Evolutionary conservation across 2,329 filamentous ascomycete species (phyloP).

Genomic region (Monilinia fructicola): DNA sequence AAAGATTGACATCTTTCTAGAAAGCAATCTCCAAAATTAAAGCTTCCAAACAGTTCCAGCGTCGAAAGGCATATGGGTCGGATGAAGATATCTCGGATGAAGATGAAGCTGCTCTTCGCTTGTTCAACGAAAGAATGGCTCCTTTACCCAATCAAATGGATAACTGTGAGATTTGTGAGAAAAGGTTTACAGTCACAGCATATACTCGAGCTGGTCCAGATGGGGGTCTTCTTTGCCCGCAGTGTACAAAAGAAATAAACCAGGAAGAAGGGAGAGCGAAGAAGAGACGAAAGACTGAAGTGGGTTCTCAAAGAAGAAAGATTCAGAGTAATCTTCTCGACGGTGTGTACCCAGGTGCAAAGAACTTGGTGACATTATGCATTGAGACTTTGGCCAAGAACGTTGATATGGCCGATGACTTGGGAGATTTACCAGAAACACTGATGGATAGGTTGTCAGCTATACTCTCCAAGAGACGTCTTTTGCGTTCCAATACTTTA

Average conservation of each 20-base stretch:
- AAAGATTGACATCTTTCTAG: constrained; percentile 38
- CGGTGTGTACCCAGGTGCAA: constrained; percentile 65
- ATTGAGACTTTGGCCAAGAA: constrained; percentile 63
- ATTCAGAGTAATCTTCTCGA: constrained; percentile 83
- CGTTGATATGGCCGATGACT: constrained; percentile 59
- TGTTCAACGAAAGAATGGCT: constrained; percentile 49
- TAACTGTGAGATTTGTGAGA: constrained; percentile 81
- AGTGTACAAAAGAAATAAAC: constrained; percentile 73
- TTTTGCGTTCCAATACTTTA: constrained; percentile 55
- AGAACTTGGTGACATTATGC: constrained; percentile 64
- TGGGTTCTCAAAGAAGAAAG: constrained; percentile 63
- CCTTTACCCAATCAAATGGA: constrained; percentile 70
- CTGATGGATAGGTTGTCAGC: constrained; percentile 60
- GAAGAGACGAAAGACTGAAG: constrained; percentile 55
- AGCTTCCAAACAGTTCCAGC: constrained; percentile 58
- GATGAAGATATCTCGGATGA: constrained; percentile 48
- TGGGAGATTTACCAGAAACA: constrained; percentile 58
- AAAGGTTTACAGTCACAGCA: constrained; percentile 88
- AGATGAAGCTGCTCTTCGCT: constrained; percentile 51
- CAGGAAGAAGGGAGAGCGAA: constrained; percentile 63
- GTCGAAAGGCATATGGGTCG: constrained; percentile 45
- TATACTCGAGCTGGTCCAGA: constrained; percentile 80
- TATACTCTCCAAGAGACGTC: constrained; percentile 59
- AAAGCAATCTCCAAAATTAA: constrained; percentile 62
- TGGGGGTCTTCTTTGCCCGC: constrained; percentile 81